phyloP scores from a whole-genome alignment of 139 green algal genomes.

The Auxenochlorella pyrenoidosa region DNA sequence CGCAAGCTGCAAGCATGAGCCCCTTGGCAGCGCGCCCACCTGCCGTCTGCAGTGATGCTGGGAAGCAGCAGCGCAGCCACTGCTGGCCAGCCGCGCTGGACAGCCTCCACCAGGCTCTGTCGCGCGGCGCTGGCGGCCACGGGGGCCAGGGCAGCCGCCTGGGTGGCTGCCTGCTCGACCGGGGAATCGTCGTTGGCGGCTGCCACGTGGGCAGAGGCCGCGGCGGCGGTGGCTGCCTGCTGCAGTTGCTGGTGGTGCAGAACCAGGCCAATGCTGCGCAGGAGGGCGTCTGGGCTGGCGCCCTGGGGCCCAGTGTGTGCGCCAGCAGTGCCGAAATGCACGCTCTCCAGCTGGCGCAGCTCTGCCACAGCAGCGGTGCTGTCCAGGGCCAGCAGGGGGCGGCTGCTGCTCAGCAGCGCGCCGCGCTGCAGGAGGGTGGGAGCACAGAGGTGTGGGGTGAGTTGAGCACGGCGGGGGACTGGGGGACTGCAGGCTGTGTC shows the following conservation, averaged over 20 bases:
- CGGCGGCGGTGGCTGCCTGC: background rate
- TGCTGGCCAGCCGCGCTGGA: background rate
- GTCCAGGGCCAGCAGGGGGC: slow-evolving; percentile 8
- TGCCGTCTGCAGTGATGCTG: background rate
- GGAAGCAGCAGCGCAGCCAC: slow-evolving; percentile 17
- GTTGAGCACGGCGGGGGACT: background rate
- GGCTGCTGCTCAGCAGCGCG: slow-evolving; percentile 22
- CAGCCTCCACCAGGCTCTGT: background rate
- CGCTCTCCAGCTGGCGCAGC: slow-evolving; percentile 32
- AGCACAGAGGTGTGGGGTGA: background rate
- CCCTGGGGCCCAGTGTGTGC: background rate
- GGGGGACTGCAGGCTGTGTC: no score
- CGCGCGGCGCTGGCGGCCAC: background rate
- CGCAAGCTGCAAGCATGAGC: background rate
- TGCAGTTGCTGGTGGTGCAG: background rate
- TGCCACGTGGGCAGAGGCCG: background rate
- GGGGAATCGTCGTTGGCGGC: background rate
- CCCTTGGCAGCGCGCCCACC: background rate
- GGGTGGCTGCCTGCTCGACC: background rate
- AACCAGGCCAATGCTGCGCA: slow-evolving; percentile 21
- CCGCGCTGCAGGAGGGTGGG: background rate
- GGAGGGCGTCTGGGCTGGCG: background rate
- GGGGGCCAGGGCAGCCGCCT: background rate
- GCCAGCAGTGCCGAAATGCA: background rate
- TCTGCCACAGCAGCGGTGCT: slow-evolving; percentile 4